A percentile compares a stretch with the other conserved stretches of the same genome.
Evolutionary conservation across 2,329 filamentous ascomycete species (phyloP).

Genomic region (Botrytis pseudocinerea): DNA sequence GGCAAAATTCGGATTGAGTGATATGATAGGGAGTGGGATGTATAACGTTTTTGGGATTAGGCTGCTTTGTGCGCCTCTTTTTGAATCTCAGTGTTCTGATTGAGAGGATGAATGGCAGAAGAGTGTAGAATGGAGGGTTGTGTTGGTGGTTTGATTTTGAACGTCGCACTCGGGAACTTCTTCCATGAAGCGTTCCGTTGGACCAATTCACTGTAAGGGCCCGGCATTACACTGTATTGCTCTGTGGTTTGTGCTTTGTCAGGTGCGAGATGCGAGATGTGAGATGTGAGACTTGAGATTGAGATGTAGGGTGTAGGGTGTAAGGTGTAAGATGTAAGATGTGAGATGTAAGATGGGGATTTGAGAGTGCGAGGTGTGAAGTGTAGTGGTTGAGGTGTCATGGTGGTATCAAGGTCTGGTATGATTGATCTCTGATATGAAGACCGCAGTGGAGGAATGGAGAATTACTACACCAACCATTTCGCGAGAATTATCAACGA

Average conservation of each 20-base stretch:
- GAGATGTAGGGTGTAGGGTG: not conserved
- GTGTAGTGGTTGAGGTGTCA: not conserved
- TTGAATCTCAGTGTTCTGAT: constrained; percentile 6
- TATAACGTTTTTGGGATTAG: constrained; percentile 18
- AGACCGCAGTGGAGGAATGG: constrained; percentile 19
- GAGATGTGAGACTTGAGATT: not conserved
- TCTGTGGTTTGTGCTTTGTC: not conserved
- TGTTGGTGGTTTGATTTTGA: constrained; percentile 10
- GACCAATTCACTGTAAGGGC: constrained; percentile 22
- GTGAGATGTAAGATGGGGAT: not conserved
- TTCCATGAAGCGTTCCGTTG: constrained; percentile 24
- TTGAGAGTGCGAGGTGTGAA: not conserved
- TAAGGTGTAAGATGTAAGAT: not conserved
- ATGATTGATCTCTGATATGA: not conserved
- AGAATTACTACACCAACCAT: constrained; percentile 24
- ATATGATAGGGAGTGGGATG: not conserved
- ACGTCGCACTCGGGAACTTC: constrained; percentile 21
- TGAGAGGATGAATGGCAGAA: constrained; percentile 8
- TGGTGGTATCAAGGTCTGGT: not conserved
- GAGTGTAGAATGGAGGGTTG: not conserved
- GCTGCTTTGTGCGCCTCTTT: constrained; percentile 8
- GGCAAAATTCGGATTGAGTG: not conserved
- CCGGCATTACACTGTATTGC: constrained; percentile 22
- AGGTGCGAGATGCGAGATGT: not conserved
- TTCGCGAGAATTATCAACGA: constrained; percentile 12